phyloP scores from a whole-genome alignment of 2,329 filamentous ascomycete species.

The Aspergillus latus region DNA sequence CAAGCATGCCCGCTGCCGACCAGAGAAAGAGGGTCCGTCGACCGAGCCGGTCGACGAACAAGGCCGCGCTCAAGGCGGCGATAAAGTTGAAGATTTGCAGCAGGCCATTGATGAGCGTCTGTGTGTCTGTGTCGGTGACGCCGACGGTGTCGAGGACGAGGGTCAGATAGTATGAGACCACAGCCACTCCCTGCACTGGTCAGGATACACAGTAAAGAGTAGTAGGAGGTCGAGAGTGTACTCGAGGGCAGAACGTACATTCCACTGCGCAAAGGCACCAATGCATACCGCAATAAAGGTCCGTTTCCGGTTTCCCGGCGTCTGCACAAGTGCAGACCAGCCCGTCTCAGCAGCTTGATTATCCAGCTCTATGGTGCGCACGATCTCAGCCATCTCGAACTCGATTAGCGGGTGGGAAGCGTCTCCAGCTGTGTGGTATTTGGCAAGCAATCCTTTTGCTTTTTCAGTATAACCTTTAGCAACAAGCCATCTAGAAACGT shows the following conservation, averaged over 20 bases:
- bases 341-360: background rate
- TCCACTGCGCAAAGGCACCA: slow-evolving; percentile 30
- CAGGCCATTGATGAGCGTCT: slow-evolving; percentile 42
- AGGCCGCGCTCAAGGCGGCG: slow-evolving; percentile 17
- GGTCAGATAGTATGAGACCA: slow-evolving; percentile 34
- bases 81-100: slow-evolving; percentile 29
- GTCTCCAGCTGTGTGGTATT: slow-evolving; percentile 25
- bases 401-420: slow-evolving; percentile 19
- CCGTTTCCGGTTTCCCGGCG: slow-evolving; percentile 15
- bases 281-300: slow-evolving; percentile 27
- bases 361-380: slow-evolving; percentile 18
- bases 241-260: background rate
- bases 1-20: slow-evolving; percentile 45
- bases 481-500: slow-evolving; percentile 24
- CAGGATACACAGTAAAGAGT: background rate
- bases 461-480: slow-evolving; percentile 22
- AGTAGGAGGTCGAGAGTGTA: background rate
- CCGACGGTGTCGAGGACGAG: slow-evolving; percentile 40
- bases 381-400: slow-evolving; percentile 29
- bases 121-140: slow-evolving; percentile 33
- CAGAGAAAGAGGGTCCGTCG: slow-evolving; percentile 27
- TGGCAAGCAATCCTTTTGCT: slow-evolving; percentile 22
- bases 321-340: background rate
- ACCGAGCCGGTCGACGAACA: slow-evolving; percentile 26
- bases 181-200: background rate